Base-by-base conservation (phyloP, 208 protist species). In the Trypanosoma avium region DNA sequence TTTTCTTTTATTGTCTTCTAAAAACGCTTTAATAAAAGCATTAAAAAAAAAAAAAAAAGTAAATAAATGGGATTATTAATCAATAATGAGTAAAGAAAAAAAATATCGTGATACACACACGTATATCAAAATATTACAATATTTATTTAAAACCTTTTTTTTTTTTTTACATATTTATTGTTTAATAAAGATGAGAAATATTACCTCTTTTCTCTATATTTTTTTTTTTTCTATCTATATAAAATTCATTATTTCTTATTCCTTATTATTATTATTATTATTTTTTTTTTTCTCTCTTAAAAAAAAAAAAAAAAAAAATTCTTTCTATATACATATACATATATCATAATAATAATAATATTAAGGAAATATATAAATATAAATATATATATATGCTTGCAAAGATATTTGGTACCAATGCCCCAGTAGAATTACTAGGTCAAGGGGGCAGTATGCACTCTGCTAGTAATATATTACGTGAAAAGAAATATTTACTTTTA, bases 401-500 rank as follows among this genome's bases (percentile, higher is more conserved):
- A 22, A 4, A 38, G 12, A 47, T 61, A 33, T 17, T 70, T 38
- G 64, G 64, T 6, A 19, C 19, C 4, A 35, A n/a, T 19, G 17
- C 29, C n/a, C n/a, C n/a, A 6, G 60, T 81, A 22, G 42, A 79
- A 47, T 49, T 81, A 27, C 47, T 82, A 32, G 67, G 77, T 6
- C 76, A 82, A 38, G 76, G 78, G 36, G 81, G 73, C 19, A 67
- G 38, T 62, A 74, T 30, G 5, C 61, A 73, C 1, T 6, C 69
- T 24, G 65, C 69, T 4, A 24, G 62, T 13, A 61, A 60, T 6
- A 80, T 75, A 0, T 66, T 89, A 27, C 36, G 68, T 4, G 75
- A 68, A 10, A 86, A 87, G 33, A 61, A 60, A 47, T 85, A 86
- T 50, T 53, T 93, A 0, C 36, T 90, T 0, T 50, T 93, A 12